These are phyloP conservation scores for Camelina sativa DNA, from an alignment of 345 rosid genomes.

Conservation along the genomic window DNA sequence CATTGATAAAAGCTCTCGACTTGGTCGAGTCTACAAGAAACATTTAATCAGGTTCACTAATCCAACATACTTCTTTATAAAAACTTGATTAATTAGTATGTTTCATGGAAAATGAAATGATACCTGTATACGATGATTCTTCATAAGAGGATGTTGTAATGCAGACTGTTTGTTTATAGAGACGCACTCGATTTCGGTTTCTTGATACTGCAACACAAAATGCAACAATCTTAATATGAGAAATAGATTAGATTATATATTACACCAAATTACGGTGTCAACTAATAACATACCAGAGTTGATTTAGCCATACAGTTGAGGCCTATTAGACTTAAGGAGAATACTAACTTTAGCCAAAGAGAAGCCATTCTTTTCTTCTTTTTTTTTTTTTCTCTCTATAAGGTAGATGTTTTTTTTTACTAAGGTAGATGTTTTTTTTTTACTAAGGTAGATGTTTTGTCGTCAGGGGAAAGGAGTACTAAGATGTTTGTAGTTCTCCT, in stretches of 20 bases:
- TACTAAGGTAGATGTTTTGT: too few species aligned
- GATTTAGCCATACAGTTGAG: conserved; percentile 26
- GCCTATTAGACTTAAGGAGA: conserved; percentile 13
- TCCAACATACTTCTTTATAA: conserved; percentile 1
- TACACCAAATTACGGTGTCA: background rate
- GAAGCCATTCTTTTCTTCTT: conserved; percentile 22
- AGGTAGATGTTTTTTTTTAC: background rate
- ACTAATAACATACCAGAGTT: conserved; percentile 14
- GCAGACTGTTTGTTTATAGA: conserved; percentile 30
- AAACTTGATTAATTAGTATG: background rate
- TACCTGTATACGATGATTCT: conserved; percentile 27
- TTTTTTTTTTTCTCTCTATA: background rate
- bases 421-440: background rate
- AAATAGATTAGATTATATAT: background rate
- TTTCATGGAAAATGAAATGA: background rate
- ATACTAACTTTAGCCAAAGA: conserved; percentile 29
- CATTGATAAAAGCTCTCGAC: conserved; percentile 36
- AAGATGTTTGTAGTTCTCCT: too few species aligned
- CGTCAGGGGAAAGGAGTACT: too few species aligned
- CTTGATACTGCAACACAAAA: conserved; percentile 26
- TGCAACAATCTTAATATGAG: background rate
- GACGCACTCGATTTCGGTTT: conserved; percentile 36
- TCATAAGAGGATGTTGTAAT: conserved; percentile 31
- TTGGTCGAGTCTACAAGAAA: conserved; percentile 28
- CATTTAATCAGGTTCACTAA: background rate